Evolutionary conservation across 2,329 filamentous ascomycete species (phyloP).

Genomic region (Neonectria punicea): DNA sequence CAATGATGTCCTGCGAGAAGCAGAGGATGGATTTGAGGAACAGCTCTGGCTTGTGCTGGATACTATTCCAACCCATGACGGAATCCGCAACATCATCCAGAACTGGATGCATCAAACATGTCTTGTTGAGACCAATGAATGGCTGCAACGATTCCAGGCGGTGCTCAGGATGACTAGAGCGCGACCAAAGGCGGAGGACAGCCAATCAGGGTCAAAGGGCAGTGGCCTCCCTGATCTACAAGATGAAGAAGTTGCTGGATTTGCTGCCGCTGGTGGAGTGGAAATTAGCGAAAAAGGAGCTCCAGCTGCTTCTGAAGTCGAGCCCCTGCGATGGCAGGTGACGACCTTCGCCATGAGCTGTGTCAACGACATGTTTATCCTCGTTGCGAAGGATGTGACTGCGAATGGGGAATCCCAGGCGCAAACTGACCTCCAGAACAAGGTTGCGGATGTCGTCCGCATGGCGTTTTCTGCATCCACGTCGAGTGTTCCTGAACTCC

Average conservation of each 20-base stretch:
- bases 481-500: slow-evolving; percentile 87
- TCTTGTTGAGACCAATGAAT: slow-evolving; percentile 79
- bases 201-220: slow-evolving; percentile 55
- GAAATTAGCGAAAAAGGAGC: slow-evolving; percentile 66
- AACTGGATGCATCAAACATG: slow-evolving; percentile 96
- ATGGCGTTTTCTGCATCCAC: slow-evolving; percentile 99
- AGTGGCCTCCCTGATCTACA: slow-evolving; percentile 79
- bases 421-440: slow-evolving; percentile 81
- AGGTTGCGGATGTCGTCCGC: slow-evolving; percentile 90
- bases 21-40: slow-evolving; percentile 84
- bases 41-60: slow-evolving; percentile 93
- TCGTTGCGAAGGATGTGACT: slow-evolving; percentile 82
- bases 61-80: slow-evolving; percentile 76
- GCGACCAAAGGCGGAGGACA: slow-evolving; percentile 66
- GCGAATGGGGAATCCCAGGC: slow-evolving; percentile 82
- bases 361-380: slow-evolving; percentile 81
- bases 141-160: slow-evolving; percentile 89
- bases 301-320: slow-evolving; percentile 71
- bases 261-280: slow-evolving; percentile 78
- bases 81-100: slow-evolving; percentile 85
- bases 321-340: slow-evolving; percentile 94
- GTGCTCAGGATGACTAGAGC: slow-evolving; percentile 88
- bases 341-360: slow-evolving; percentile 93
- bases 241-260: slow-evolving; percentile 96
- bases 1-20: slow-evolving; percentile 80